phyloP scores from a whole-genome alignment of 495 filamentous ascomycete species.

The Chaetomium tenue region DNA sequence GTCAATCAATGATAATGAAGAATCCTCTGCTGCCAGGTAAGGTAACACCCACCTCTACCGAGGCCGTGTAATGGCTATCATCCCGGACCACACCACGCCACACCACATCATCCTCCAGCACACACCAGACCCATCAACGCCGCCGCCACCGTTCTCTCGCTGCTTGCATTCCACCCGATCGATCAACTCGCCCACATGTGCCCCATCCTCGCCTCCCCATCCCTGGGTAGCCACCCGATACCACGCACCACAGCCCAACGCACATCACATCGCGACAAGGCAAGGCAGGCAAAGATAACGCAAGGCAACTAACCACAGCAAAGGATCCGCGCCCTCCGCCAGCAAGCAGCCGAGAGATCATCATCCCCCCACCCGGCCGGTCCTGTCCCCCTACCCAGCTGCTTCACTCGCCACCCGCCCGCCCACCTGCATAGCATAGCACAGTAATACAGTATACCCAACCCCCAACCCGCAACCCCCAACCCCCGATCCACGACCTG shows the following conservation, averaged over 20 bases:
- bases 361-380: not conserved
- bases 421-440: not conserved
- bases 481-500: not conserved
- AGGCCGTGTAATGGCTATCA: not conserved
- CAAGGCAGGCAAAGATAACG: not conserved
- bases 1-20: not conserved
- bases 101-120: not conserved
- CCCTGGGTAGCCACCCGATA: not conserved
- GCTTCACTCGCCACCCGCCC: not conserved
- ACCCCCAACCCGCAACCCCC: not conserved
- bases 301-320: not conserved
- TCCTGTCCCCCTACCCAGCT: not conserved
- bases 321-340: not conserved
- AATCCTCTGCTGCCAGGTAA: not conserved
- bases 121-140: not conserved
- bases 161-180: not conserved
- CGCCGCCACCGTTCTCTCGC: too few relatives aligned
- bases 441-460: not conserved
- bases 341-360: not conserved
- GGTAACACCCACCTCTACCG: not conserved
- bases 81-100: not conserved
- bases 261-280: not conserved
- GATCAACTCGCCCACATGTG: not conserved
- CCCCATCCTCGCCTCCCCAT: not conserved
- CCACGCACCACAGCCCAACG: not conserved